Conservation (phyloP, 352 stramenopile species). For the Globisporangium cystogenes region DNA sequence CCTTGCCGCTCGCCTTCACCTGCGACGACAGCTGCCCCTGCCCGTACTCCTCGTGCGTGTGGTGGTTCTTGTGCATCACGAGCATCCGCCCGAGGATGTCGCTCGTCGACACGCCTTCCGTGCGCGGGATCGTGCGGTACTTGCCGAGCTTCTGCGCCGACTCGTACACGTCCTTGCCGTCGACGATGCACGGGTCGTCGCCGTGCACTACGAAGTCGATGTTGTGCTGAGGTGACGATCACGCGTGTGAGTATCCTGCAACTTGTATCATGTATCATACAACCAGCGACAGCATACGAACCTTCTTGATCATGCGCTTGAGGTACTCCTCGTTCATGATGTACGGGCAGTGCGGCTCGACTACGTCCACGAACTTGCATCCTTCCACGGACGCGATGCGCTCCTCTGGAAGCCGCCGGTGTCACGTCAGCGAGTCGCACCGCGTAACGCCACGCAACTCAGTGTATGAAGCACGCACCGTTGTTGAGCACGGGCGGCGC, state of each 20-base stretch:
- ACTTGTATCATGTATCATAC: too few relatives aligned
- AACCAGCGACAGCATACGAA: too few relatives aligned
- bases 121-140: constrained; percentile 95
- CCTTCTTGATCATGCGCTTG: constrained; percentile 95
- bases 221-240: too few relatives aligned
- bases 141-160: constrained; percentile 94
- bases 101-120: constrained; percentile 96
- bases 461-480: constrained; percentile 17
- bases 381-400: constrained; percentile 92
- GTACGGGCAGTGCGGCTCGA: constrained; percentile 97
- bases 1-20: constrained; percentile 41
- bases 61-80: constrained; percentile 93
- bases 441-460: neutral
- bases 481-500: constrained; percentile 95
- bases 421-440: neutral
- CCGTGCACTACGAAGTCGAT: constrained; percentile 99
- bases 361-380: constrained; percentile 99
- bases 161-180: constrained; percentile 98
- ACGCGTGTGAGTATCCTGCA: too few relatives aligned
- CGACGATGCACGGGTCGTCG: constrained; percentile 98
- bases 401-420: constrained; percentile 63
- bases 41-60: constrained; percentile 77
- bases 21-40: constrained; percentile 77
- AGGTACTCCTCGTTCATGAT: constrained; percentile 99
- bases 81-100: constrained; percentile 99